phyloP scores from a whole-genome alignment of 1,284 basidiomycete genomes.

The Puccinia brachypodii region DNA sequence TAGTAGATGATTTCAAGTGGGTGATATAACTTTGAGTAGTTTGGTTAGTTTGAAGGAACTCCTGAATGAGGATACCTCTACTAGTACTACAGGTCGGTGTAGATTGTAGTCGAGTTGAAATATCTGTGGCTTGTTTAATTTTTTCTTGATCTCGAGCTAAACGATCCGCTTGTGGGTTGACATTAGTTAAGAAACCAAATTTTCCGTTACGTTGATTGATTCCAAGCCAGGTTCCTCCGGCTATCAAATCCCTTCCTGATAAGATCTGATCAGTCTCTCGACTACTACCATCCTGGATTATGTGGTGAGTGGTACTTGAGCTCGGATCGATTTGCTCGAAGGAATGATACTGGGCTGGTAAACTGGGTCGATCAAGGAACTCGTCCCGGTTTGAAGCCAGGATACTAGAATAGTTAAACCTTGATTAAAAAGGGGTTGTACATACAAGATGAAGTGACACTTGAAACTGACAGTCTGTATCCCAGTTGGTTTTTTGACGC shows the following conservation, averaged over 20 bases:
- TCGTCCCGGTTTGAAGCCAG: conserved; percentile 29
- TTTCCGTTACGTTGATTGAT: neutral
- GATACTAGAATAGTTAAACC: too few species aligned
- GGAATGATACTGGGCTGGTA: conserved; percentile 19
- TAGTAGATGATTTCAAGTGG: neutral
- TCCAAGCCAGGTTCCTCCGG: conserved; percentile 33
- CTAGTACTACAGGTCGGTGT: neutral
- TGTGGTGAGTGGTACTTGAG: neutral
- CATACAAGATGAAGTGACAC: neutral
- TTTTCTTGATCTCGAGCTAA: neutral
- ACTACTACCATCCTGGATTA: too few species aligned
- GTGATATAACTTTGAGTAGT: neutral
- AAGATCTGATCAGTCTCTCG: neutral
- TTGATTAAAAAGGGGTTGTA: too few species aligned
- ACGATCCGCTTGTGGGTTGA: neutral
- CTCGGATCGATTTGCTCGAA: neutral
- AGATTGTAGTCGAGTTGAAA: too few species aligned
- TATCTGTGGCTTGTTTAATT: neutral
- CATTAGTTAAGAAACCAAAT: conserved; percentile 28
- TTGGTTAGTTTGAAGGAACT: neutral
- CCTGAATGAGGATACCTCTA: conserved; percentile 21
- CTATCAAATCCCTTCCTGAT: conserved; percentile 17
- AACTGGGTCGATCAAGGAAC: conserved; percentile 4
- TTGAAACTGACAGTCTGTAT: conserved; percentile 13
- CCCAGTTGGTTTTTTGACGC: conserved; percentile 8